These are phyloP conservation scores for Candida sp. DNA, from an alignment of 1,139 yeast species.

Conservation along the genomic window DNA sequence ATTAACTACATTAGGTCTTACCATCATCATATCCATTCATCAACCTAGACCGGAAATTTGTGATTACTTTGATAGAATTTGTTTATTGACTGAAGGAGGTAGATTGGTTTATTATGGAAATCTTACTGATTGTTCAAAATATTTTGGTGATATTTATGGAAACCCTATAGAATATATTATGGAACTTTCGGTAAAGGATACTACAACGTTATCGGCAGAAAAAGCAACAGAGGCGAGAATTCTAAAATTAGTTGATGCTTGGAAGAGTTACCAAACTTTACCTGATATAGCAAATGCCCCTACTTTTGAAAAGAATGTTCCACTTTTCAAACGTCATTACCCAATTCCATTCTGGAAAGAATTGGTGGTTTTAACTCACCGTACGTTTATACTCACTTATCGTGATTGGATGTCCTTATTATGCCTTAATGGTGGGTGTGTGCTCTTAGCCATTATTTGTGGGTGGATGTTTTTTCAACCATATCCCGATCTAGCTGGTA, in stretches of 20 bases:
- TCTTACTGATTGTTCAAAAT: constrained; percentile 39
- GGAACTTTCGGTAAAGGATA: constrained; percentile 64
- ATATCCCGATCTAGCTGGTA: constrained; percentile 52
- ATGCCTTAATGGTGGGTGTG: constrained; percentile 52
- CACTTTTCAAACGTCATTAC: constrained; percentile 19
- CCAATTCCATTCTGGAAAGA: constrained; percentile 33
- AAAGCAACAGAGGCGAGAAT: constrained; percentile 38
- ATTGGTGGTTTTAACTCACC: constrained; percentile 45
- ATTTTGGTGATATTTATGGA: constrained; percentile 36
- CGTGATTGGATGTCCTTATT: constrained; percentile 55
- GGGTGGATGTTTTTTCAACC: constrained; percentile 76
- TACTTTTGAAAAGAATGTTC: constrained; percentile 13
- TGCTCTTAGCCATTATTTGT: constrained; percentile 50
- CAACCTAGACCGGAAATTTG: constrained; percentile 83
- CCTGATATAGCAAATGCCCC: background rate
- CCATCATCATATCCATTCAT: constrained; percentile 73
- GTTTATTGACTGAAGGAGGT: constrained; percentile 67
- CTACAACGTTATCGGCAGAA: constrained; percentile 37
- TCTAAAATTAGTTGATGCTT: constrained; percentile 34
- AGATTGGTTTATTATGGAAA: constrained; percentile 55
- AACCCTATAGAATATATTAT: constrained; percentile 57
- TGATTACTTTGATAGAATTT: constrained; percentile 60
- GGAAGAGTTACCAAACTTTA: constrained; percentile 32
- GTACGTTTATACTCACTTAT: constrained; percentile 49
- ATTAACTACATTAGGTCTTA: constrained; percentile 56